Conservation (phyloP, 768 basidiomycete genomes). For the Podaxis sp. region DNA sequence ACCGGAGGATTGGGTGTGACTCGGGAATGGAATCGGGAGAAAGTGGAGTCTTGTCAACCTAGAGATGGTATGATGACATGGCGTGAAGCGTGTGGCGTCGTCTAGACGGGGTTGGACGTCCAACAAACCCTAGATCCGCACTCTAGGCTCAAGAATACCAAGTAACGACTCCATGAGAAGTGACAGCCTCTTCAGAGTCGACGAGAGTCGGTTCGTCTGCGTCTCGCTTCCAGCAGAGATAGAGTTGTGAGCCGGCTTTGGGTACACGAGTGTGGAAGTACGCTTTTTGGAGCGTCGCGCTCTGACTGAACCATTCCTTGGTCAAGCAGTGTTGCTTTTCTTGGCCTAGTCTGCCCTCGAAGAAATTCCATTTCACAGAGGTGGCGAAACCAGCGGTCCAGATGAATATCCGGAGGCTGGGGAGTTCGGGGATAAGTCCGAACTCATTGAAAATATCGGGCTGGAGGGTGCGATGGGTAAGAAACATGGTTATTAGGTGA, state of each 20-base stretch:
- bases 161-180: conserved; percentile 1
- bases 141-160: neutral
- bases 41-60: too few relatives aligned
- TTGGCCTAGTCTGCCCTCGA: neutral
- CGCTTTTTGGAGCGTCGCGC: neutral
- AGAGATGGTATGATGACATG: too few relatives aligned
- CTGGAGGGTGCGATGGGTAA: neutral
- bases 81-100: too few relatives aligned
- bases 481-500: neutral
- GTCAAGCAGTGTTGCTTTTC: neutral
- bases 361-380: neutral
- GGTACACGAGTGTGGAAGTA: neutral
- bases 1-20: too few relatives aligned
- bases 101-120: neutral
- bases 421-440: neutral
- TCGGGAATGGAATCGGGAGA: too few relatives aligned
- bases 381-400: conserved; percentile 8
- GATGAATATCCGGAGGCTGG: neutral
- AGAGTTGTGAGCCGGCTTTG: neutral
- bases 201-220: neutral
- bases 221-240: neutral
- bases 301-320: neutral
- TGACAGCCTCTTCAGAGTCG: neutral
- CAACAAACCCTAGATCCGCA: too few relatives aligned
- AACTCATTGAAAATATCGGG: neutral